Percentiles rank a stretch among this genome's conserved stretches.
Evolutionary conservation across 2,329 filamentous ascomycete genomes (phyloP).

Genomic region (Phyllosticta citrichinensis): DNA sequence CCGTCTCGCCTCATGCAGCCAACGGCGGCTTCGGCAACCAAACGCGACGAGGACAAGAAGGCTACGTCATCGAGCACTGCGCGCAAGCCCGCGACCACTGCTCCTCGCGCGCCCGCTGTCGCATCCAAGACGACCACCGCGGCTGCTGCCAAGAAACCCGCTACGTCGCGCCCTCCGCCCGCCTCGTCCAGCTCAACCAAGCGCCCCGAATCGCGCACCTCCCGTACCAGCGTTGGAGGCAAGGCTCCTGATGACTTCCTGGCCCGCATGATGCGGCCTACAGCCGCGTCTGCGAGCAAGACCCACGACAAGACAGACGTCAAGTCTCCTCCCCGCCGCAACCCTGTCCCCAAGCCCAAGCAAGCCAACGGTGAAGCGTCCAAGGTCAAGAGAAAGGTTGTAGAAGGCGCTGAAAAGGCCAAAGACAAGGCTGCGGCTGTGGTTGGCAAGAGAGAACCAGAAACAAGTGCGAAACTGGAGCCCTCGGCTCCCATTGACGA

Average conservation of each 20-base stretch:
- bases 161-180: slow-evolving; percentile 24
- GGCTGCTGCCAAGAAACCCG: slow-evolving; percentile 21
- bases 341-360: slow-evolving; percentile 12
- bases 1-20: slow-evolving; percentile 59
- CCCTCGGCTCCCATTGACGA: slow-evolving; percentile 4
- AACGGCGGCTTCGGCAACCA: slow-evolving; percentile 60
- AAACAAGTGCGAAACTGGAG: background rate
- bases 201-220: slow-evolving; percentile 41
- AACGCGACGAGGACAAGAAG: slow-evolving; percentile 34
- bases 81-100: slow-evolving; percentile 29
- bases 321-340: slow-evolving; percentile 27
- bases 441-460: slow-evolving; percentile 6
- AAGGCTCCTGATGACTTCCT: slow-evolving; percentile 58
- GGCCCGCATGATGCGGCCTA: slow-evolving; percentile 74
- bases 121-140: slow-evolving; percentile 20
- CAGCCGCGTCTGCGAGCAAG: slow-evolving; percentile 58
- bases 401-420: slow-evolving; percentile 23
- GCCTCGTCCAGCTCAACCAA: slow-evolving; percentile 28
- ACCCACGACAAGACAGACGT: slow-evolving; percentile 49
- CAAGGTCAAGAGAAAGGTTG: slow-evolving; percentile 29
- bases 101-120: slow-evolving; percentile 16
- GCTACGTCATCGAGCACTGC: slow-evolving; percentile 30
- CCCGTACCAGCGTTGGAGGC: slow-evolving; percentile 6
- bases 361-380: slow-evolving; percentile 17
- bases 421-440: slow-evolving; percentile 20